Percentiles rank a stretch among this genome's conserved stretches.
phyloP scores from a whole-genome alignment of 176 grass and related monocot genomes.

The Alloteropsis semialata region DNA sequence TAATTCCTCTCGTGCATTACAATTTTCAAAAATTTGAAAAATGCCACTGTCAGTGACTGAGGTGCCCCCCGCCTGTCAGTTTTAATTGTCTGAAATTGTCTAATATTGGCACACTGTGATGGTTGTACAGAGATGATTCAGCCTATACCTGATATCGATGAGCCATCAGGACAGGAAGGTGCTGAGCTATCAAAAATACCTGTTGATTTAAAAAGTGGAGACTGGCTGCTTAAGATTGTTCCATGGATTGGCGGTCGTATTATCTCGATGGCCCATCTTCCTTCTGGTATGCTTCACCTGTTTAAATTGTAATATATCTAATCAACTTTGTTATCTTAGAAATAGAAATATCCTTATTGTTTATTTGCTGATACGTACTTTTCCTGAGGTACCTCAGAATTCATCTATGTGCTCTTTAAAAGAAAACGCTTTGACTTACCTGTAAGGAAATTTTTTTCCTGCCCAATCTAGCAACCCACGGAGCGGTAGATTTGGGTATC shows the following conservation, averaged over 20 bases:
- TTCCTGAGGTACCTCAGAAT: not conserved
- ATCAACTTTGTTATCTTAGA: not conserved
- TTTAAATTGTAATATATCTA: conserved; percentile 2
- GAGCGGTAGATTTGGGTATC: not conserved
- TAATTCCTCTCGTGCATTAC: too few relatives aligned
- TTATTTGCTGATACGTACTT: not conserved
- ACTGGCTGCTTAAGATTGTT: conserved; percentile 85
- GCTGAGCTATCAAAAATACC: conserved; percentile 79
- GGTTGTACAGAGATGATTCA: conserved; percentile 56
- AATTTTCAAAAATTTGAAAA: too few relatives aligned
- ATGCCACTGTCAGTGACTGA: too few relatives aligned
- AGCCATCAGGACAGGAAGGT: conserved; percentile 51
- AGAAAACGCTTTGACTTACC: too few relatives aligned
- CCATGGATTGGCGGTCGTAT: conserved; percentile 94
- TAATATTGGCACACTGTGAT: conserved; percentile 3
- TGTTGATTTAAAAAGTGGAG: conserved; percentile 79
- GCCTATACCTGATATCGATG: conserved; percentile 65
- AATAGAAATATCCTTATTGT: not conserved
- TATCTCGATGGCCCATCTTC: conserved; percentile 87
- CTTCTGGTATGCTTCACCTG: conserved; percentile 60
- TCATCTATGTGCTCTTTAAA: not conserved
- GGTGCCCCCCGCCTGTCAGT: too few relatives aligned
- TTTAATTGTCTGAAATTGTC: not conserved
- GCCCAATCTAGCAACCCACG: too few relatives aligned
- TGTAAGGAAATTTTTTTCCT: too few relatives aligned